Percentiles rank a stretch among this genome's conserved stretches.
Evolutionary conservation across 2,329 filamentous ascomycete species (phyloP).

Genomic region (Westerdykella ornata): DNA sequence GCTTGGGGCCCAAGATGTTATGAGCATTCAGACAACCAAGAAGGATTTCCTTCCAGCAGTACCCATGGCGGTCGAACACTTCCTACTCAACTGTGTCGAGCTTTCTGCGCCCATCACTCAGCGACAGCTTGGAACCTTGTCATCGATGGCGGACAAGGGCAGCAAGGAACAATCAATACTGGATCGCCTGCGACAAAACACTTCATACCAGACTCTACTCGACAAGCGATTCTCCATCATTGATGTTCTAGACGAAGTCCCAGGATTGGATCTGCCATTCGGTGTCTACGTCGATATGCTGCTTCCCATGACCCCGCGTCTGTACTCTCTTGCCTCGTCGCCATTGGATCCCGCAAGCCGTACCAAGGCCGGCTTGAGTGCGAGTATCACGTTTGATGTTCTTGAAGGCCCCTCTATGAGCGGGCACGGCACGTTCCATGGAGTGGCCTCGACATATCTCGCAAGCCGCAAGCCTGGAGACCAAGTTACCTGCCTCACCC

Average conservation of each 20-base stretch:
- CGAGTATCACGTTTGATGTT: conserved; percentile 60
- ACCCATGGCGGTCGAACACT: conserved; percentile 8
- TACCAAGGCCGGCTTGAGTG: conserved; percentile 39
- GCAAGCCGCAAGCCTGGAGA: conserved; percentile 26
- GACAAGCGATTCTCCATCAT: conserved; percentile 11
- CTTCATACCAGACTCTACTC: conserved; percentile 6
- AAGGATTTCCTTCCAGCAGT: conserved; percentile 8
- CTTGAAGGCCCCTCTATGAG: conserved; percentile 39
- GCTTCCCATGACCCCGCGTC: conserved; percentile 62
- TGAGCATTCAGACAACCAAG: conserved; percentile 9
- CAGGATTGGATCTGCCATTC: conserved; percentile 40
- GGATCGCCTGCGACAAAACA: conserved; percentile 25
- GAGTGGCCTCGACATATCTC: conserved; percentile 35
- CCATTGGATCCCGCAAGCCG: conserved; percentile 40
- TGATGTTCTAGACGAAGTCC: conserved; percentile 15
- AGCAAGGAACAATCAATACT: conserved; percentile 1
- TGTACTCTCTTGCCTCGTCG: conserved; percentile 69
- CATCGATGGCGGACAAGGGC: conserved; percentile 5
- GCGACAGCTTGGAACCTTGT: conserved; percentile 11
- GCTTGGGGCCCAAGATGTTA: conserved; percentile 8
- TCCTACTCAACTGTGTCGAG: conserved; percentile 12
- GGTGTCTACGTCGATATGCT: conserved; percentile 61
- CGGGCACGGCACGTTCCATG: conserved; percentile 36
- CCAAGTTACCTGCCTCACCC: conserved; percentile 29
- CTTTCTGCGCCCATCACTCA: conserved; percentile 11